Base-by-base conservation (phyloP, 768 basidiomycete genomes). In the Amanita rubescens region DNA sequence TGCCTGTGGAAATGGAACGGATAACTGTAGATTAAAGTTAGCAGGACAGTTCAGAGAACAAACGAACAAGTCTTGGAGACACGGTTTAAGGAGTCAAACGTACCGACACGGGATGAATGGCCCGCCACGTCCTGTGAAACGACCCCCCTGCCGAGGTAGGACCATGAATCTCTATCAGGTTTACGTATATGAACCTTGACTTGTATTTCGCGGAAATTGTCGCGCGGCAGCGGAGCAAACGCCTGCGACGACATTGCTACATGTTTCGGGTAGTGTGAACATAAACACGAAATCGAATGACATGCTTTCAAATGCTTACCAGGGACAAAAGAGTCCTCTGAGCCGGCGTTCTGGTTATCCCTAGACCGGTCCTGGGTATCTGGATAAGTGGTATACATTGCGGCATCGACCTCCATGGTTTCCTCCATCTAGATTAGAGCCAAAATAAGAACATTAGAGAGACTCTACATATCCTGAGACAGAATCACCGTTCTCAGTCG, bases 111-210 rank as follows among this genome's bases (percentile, higher is more conserved):
- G 57, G 86, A 88, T 34, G 84, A 81, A 59, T 89, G 89, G 11
- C 87, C 88, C 22, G 70, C 69, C 30, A 86, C 67, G 67, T 91
- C 90, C 57, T 90, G 86, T 25, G 84, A 76, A 46, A 90, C 87
- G 22, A 85, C 63, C 19, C 82, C 90, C 62, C 89, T 79, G 10
- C 90, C 90, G 47, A 90, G 76, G 60, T 91, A 92, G 24, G 80
- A 72, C 90, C 90, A 91, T 15, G 84, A 77, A 65, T 91, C 90
- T 62, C 73, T 80, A 52, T 90, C 89, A 33, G 89, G 84, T 59
- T 81, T 74, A 58, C 90, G 77, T 59, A 90, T 85, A 61, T 91
- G 90, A 17, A 92, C 87, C 65, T 91, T 90, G 55, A 91, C 90
- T 55, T 86, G 79, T 55, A 91, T 79, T 54, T 91, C 88, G 50